Base-by-base conservation (phyloP, 371 early-diverging fungal genomes). In the Syncephalastrum contaminatum region DNA sequence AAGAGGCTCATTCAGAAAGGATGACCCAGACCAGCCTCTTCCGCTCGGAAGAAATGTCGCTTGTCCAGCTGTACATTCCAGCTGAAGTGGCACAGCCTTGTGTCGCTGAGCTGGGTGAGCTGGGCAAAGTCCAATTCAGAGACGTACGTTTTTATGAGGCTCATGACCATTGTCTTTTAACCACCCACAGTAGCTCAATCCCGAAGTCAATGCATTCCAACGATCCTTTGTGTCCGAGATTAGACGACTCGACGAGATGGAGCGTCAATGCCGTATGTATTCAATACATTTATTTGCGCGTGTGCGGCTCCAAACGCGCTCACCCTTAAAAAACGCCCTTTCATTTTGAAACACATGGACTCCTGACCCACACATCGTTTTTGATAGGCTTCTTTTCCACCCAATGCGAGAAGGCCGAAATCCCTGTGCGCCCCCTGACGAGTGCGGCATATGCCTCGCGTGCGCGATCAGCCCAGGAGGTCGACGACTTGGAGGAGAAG, bases 21-120 rank as follows among this genome's bases (percentile, higher is more conserved):
- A 95, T 72, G 82, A 55, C 78, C 47, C 70, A 73, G 52, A 72
- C 81, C 48, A 83, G 77, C 40, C 83, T 97, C 80, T 95, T 96
- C 84, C 88, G 97, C 54, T 94, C 95, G 74, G 97, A 97, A 81
- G 89, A 91, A 78, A 98, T 98, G 97, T 91, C 96, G 49, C 88
- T 95, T 67, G 84, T 95, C 58, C 95, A 95, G 82, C 83, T 98
- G 62, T 97, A 96, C 77, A 94, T 99, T 60, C 98, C 99, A 21
- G 78, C 88, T 54, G 99, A 99, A 78, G 91, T 94, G 44, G 93
- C 95, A 20, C 94, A 92, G 64, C 90, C 88, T 42, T 93, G 95
- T 45, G 92, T 97, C 43, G 81, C 96, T 30, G 97, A 96, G 72
- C 77, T 98, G 40, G 99, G 99, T 50, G 97, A 97, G 64, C 74